These are phyloP conservation scores for Pythium scleroteichum DNA, from an alignment of 352 stramenopile genomes.

Conservation along the genomic window DNA sequence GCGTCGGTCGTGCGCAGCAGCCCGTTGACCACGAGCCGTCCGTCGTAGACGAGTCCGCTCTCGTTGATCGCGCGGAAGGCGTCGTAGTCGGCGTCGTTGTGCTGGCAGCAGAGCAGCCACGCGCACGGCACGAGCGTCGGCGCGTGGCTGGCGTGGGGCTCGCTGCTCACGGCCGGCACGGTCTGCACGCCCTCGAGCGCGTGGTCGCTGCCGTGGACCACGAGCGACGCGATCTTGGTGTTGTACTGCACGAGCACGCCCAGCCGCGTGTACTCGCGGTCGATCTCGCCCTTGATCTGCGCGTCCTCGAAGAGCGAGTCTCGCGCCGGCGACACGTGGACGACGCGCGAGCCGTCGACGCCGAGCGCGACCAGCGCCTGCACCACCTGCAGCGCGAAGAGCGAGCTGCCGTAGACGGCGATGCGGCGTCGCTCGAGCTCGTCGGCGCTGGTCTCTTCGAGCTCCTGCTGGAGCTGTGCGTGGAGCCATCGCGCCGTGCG, in stretches of 20 bases:
- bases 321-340: slow-evolving; percentile 51
- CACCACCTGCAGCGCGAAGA: slow-evolving; percentile 73
- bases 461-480: slow-evolving; percentile 15
- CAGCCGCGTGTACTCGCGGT: slow-evolving; percentile 45
- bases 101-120: slow-evolving; percentile 83
- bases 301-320: slow-evolving; percentile 63
- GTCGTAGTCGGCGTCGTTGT: slow-evolving; percentile 85
- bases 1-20: slow-evolving; percentile 85
- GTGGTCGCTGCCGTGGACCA: slow-evolving; percentile 31
- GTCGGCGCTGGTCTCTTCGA: slow-evolving; percentile 1
- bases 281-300: slow-evolving; percentile 56
- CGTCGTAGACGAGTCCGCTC: slow-evolving; percentile 91
- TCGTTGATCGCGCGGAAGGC: slow-evolving; percentile 91
- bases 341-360: slow-evolving; percentile 46
- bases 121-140: slow-evolving; percentile 38
- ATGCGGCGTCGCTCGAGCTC: slow-evolving; percentile 30
- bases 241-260: slow-evolving; percentile 45
- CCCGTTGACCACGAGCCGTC: slow-evolving; percentile 87
- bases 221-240: slow-evolving; percentile 49
- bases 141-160: background rate
- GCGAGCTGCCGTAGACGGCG: slow-evolving; percentile 60
- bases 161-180: slow-evolving; percentile 8
- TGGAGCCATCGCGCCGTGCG: slow-evolving; percentile 25
- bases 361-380: slow-evolving; percentile 46
- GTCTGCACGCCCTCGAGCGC: slow-evolving; percentile 48